A percentile compares a stretch with the other conserved stretches of the same genome.
Conservation (phyloP, 164 flowering plant genomes). For the Annona cherimola region DNA sequence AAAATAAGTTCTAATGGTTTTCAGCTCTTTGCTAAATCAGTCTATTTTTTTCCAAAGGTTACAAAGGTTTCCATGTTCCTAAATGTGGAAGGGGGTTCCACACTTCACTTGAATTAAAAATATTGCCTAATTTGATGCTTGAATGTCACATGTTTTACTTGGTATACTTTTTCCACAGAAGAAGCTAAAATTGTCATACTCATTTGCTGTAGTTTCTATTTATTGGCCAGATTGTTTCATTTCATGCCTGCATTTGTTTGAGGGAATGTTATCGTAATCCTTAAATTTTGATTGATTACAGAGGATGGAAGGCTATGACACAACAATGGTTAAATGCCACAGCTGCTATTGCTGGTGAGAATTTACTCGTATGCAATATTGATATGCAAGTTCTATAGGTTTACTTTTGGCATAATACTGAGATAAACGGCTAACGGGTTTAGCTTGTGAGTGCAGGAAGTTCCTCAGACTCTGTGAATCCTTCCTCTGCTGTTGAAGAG, state of each 20-base stretch:
- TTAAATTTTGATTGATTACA: conserved; percentile 23
- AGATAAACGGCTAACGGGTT: neutral
- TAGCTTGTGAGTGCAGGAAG: conserved; percentile 26
- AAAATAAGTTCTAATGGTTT: no score
- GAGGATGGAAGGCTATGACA: conserved; percentile 77
- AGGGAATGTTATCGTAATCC: neutral
- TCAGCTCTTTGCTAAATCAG: no score
- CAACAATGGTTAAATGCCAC: conserved; percentile 65
- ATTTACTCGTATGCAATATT: neutral
- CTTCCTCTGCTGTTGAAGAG: conserved; percentile 57
- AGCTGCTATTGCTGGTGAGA: conserved; percentile 36
- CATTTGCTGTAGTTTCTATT: neutral
- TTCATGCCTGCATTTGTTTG: neutral
- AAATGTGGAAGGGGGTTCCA: neutral
- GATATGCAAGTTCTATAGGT: neutral
- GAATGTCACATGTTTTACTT: neutral
- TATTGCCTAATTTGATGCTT: neutral
- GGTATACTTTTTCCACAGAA: no score
- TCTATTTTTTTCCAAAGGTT: no score
- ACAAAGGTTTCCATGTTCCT: neutral
- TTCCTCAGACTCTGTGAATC: conserved; percentile 78
- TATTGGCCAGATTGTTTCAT: neutral
- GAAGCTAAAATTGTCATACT: no score
- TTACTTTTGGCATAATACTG: neutral
- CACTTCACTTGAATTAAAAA: neutral